Evolutionary conservation across 78 protist species (phyloP), one percentile per base, ranked within the genome.

Genomic region (Dictyostelium firmibasis): DNA sequence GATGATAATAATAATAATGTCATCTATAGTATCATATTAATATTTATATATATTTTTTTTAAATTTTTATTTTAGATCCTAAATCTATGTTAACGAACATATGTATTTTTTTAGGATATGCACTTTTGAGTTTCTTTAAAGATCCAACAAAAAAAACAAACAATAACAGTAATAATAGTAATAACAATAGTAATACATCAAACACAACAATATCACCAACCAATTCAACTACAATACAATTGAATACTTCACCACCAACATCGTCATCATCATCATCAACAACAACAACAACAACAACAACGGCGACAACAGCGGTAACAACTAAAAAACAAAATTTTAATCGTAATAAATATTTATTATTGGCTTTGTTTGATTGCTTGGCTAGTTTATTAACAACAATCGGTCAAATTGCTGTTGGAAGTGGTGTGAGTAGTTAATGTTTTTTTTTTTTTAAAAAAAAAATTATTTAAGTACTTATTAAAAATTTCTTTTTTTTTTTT

Each of bases 321-420:
- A 31, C 20, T 29, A 70, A 70, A 70, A 25, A 25, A 31, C 77
- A 70, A 70, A 31, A 10, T 31, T 13, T 31, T 8, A 31, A 31
- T 14, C 77, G 31, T 70, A 27, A 14, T 27, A 38, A 23, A 57
- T 87, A 78, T 62, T 25, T 87, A 38, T 4, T 60, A 25, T 53
- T 87, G 23, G 82, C 93, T 1, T 18, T 87, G 11, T 78, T 79
- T 38, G 93, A 87, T 78, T 50, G 81, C 14, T 5, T 64, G 7
- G 93, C 93, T 14, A 60, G 81, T 76, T 35, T 87, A 38, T 62
- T 76, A 18, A 87, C 93, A n/a, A 87, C 93, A 62, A 20, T 87
- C 38, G 93, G 93, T 27, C 93, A 87, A 43, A 87, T 87, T 78
- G 78, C 81, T 11, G 76, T 87, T 64, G 93, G 93, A 20, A 87